Percentiles rank a stretch among this genome's conserved stretches.
phyloP scores from a whole-genome alignment of 208 protist species.

The Leishmania arabica region DNA sequence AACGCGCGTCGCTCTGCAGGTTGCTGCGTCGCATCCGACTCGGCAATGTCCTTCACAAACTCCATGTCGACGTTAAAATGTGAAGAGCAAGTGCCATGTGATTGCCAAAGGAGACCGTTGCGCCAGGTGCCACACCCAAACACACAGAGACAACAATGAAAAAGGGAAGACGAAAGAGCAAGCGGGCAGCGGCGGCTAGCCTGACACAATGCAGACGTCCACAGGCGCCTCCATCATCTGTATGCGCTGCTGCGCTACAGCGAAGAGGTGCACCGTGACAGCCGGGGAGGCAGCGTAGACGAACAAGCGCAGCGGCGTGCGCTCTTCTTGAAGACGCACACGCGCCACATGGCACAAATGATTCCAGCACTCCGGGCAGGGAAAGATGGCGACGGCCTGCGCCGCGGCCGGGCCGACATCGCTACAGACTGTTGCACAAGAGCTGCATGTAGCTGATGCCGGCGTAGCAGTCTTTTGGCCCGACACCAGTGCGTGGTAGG shows the following conservation, averaged over 20 bases:
- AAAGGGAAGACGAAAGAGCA: neutral
- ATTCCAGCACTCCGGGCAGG: conserved; percentile 81
- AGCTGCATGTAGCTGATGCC: neutral
- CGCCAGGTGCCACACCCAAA: neutral
- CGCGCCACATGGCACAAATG: conserved; percentile 56
- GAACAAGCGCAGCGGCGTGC: conserved; percentile 53
- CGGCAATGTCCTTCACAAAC: neutral
- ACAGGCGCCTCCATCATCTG: conserved; percentile 17
- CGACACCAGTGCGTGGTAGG: neutral
- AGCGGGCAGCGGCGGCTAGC: neutral
- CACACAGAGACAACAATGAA: too few relatives aligned
- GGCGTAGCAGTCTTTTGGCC: neutral
- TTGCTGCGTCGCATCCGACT: neutral
- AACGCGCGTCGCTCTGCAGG: neutral
- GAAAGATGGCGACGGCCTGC: conserved; percentile 42
- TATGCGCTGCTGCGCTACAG: conserved; percentile 29
- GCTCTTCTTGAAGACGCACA: conserved; percentile 32
- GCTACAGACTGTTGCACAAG: neutral
- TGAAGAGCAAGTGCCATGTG: neutral
- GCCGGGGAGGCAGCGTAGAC: conserved; percentile 20
- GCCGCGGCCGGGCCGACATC: neutral
- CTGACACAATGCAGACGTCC: conserved; percentile 24
- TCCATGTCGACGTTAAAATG: too few relatives aligned
- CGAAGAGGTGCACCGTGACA: conserved; percentile 12
- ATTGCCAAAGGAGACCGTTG: neutral